These are phyloP conservation scores for Lentinula edodes DNA, from an alignment of 768 basidiomycete species.

Conservation along the genomic window DNA sequence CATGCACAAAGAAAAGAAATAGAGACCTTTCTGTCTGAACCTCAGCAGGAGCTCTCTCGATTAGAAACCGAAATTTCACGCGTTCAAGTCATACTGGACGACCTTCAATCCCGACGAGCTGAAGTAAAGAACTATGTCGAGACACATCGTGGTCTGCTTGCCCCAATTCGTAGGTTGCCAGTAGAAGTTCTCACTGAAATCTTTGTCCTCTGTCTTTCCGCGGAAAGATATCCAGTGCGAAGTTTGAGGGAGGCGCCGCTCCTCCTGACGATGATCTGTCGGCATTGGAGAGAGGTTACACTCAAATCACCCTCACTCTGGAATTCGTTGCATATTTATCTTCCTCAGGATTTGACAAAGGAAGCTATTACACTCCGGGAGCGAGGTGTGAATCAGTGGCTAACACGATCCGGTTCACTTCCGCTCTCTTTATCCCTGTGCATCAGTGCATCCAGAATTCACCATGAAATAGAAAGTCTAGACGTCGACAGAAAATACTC, in stretches of 20 bases:
- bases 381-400: neutral
- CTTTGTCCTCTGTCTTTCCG: conserved; percentile 20
- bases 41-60: neutral
- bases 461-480: too few relatives aligned
- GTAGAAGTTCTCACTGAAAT: conserved; percentile 19
- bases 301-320: conserved; percentile 21
- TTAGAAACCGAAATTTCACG: neutral
- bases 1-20: neutral
- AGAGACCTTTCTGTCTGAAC: neutral
- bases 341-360: too few relatives aligned
- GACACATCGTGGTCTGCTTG: conserved; percentile 17
- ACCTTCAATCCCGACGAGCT: neutral
- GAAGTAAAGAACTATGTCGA: conserved; percentile 5
- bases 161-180: conserved; percentile 19
- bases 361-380: neutral
- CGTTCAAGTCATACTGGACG: neutral
- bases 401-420: neutral
- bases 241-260: conserved; percentile 16
- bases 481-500: neutral
- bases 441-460: neutral
- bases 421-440: neutral
- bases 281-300: conserved; percentile 20
- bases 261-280: conserved; percentile 20
- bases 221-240: conserved; percentile 11
- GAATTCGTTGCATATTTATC: conserved; percentile 14